Evolutionary conservation across 2,329 filamentous ascomycete genomes (phyloP), one percentile per base, ranked within the genome.

Genomic region (Pseudogymnoascus verrucosus): DNA sequence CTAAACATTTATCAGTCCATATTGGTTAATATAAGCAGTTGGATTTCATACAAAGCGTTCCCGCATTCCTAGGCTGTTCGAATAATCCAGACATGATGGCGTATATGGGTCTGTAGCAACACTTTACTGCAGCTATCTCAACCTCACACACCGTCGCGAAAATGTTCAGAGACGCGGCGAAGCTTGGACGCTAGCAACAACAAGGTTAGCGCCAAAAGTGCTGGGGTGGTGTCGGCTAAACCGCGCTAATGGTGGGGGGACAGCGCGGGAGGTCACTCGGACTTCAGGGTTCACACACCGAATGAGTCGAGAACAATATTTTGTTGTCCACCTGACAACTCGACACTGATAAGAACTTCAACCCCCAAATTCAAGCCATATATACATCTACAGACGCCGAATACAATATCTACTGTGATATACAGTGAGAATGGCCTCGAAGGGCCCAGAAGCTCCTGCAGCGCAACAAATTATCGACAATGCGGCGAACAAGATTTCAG

Each of bases 51-150:
- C 85, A 99, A 72, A 99, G 84, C 73, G 92, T 97, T 77, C 96
- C 95, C 75, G 84, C 84, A 76, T 96, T 96, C 75, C 93, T 86
- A 74, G 92, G 89, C 80, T 95, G 90, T 80, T 97, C 92, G 75
- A 98, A 99, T 78, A 99, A 92, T 75, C 91, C 90, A 77, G 91
- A 88, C 95, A 99, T 99, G 39, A 68, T 72, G 68, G 61, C 57
- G 62, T 51, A 40, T 57, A 37, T 64, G 59, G 63, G 62, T 61
- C 65, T 64, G 59, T 68, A 60, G 67, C 65, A 67, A 63, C 57
- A 63, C 54, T 60, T 64, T 34, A 54, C 47, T 67, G 19, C 23
- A 44, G 42, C 31, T 44, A 65, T 63, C 62, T 59, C 60, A 61
- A 64, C 37, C 42, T 66, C 61, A 63, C 39, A 61, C 54, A 47